A percentile compares a stretch with the other conserved stretches of the same genome.
Evolutionary conservation across 169 alveolate genomes (phyloP).

Genomic region (Plasmodium gaboni): DNA sequence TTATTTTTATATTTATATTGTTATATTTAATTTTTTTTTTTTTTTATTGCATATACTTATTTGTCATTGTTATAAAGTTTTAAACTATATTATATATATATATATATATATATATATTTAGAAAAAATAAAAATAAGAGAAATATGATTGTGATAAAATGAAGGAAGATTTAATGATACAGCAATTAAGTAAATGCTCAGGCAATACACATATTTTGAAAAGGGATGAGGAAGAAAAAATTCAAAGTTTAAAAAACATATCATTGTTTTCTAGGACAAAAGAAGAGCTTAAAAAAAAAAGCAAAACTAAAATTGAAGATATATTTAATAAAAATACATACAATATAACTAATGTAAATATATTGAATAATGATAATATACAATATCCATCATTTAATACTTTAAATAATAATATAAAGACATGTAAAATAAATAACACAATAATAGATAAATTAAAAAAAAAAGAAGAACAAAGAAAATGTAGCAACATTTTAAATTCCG

Average conservation of each 20-base stretch:
- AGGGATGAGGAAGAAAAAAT: constrained; percentile 15
- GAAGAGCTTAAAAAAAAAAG: constrained; percentile 18
- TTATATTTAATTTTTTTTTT: no score
- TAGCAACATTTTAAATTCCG: not conserved
- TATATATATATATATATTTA: not conserved
- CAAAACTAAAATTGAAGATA: constrained; percentile 21
- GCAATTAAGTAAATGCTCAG: constrained; percentile 27
- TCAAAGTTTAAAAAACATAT: not conserved
- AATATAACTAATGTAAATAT: constrained; percentile 19
- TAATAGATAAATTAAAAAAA: not conserved
- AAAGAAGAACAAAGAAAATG: not conserved
- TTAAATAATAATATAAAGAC: constrained; percentile 16
- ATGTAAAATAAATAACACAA: constrained; percentile 11
- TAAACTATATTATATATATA: no score
- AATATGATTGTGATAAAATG: constrained; percentile 60
- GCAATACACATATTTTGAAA: constrained; percentile 15
- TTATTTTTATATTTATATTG: no score
- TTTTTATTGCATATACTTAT: no score
- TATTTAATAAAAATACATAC: constrained; percentile 12
- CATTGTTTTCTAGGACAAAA: constrained; percentile 15
- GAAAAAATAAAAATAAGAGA: not conserved
- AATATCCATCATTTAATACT: constrained; percentile 1
- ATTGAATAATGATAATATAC: constrained; percentile 17
- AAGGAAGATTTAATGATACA: constrained; percentile 16
- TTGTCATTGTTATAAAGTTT: no score